Evolutionary conservation across 2,329 filamentous ascomycete species (phyloP), one percentile per base, ranked within the genome.

Genomic region (Penicillium olsonii): DNA sequence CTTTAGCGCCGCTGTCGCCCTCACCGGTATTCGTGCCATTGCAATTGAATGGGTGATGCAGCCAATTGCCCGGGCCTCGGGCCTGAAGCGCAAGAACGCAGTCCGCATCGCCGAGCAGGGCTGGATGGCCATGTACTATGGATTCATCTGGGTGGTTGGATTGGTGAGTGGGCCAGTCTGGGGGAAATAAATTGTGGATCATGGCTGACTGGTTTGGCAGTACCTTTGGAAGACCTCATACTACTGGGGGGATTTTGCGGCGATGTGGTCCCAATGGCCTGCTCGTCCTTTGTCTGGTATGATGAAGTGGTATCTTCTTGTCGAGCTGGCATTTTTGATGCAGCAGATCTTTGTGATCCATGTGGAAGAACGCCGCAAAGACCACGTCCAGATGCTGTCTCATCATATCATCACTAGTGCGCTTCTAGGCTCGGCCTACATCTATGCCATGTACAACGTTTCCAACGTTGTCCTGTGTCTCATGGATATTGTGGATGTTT

Each of bases 291-390:
- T 95, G 51, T 77, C 78, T 14, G 85, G 86, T 8, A 70, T 89
- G 11, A 84, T 88, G 74, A 97, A 97, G 76, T 84, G 83, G 70
- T 99, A 99, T 72, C 89, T 95, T 64, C 79, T 99, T 26, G 86
- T 87, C 12, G 92, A 97, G 69, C 88, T 92, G 73, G 86, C 87
- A 19, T 97, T 96, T 71, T 96, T 90, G 87, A 72, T 96, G 40
- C 92, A 97, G 74, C 92, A 96, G 74, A 88, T 97, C 57, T 78
- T 96, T 26, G 90, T 96, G 50, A 90, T 97, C 68, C 87, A 96
- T 72, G 91, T 97, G 52, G 94, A 99, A 73, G 89, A 95, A 73
- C 84, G 88, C 58, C 84, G 94, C 64, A 97, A 97, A 75, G 94
- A 99, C 64, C 87, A 96, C 72, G 88, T 84, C 76, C 92, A 97